Conservation (phyloP, 2,329 filamentous ascomycete genomes). For the Parasarocladium wereldwijsianum region DNA sequence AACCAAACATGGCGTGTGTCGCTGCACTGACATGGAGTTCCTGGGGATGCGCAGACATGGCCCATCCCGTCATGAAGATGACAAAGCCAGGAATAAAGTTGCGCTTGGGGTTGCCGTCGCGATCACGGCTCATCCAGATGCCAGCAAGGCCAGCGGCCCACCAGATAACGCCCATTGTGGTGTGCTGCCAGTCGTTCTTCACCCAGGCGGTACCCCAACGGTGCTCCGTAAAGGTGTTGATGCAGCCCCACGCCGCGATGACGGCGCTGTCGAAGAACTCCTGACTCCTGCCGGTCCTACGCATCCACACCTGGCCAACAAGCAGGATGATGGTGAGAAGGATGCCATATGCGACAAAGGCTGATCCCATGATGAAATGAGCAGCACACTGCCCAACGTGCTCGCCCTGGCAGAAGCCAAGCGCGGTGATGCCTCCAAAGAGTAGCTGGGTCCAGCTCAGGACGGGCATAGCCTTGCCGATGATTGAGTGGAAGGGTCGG, state of each 20-base stretch:
- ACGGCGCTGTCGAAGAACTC: slow-evolving; percentile 92
- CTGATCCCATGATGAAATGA: slow-evolving; percentile 97
- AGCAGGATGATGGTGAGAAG: slow-evolving; percentile 73
- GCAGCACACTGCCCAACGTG: slow-evolving; percentile 86
- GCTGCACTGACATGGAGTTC: slow-evolving; percentile 69
- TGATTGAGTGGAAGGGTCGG: slow-evolving; percentile 59
- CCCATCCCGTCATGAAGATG: slow-evolving; percentile 85
- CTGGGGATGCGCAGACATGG: slow-evolving; percentile 87
- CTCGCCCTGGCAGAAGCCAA: slow-evolving; percentile 87
- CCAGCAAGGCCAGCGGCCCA: slow-evolving; percentile 88
- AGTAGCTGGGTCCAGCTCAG: slow-evolving; percentile 87
- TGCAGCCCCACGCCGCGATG: slow-evolving; percentile 88
- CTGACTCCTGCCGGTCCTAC: slow-evolving; percentile 69
- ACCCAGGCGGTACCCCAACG: slow-evolving; percentile 84
- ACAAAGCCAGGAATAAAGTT: slow-evolving; percentile 91
- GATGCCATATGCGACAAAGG: slow-evolving; percentile 89
- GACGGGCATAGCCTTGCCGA: slow-evolving; percentile 79
- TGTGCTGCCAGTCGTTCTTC: slow-evolving; percentile 91
- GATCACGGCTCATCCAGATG: slow-evolving; percentile 77
- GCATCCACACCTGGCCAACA: slow-evolving; percentile 79
- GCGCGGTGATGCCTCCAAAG: slow-evolving; percentile 81
- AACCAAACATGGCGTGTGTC: slow-evolving; percentile 82
- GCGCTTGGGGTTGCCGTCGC: slow-evolving; percentile 72
- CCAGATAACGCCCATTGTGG: slow-evolving; percentile 99
- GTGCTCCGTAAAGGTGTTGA: slow-evolving; percentile 98